Percentiles rank a stretch among this genome's conserved stretches.
phyloP scores from a whole-genome alignment of 495 filamentous ascomycete genomes.

The Tuber brumale region DNA sequence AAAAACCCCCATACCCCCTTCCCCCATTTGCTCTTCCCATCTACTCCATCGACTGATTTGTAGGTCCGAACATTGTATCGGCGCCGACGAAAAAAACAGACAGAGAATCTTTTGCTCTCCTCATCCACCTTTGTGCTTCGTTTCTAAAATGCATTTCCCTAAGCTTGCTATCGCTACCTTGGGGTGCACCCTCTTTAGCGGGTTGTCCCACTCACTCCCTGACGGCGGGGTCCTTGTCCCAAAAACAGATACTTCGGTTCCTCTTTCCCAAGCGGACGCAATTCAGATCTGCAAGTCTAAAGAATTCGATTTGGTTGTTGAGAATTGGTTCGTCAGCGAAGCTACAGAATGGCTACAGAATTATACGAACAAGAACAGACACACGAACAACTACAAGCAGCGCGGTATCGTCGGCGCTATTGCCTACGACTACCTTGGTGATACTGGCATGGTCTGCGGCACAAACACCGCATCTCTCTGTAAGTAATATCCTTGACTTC shows the following conservation, averaged over 20 bases:
- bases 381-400: conserved; percentile 13
- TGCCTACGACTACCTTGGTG: conserved; percentile 33
- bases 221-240: background rate
- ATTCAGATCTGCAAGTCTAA: conserved; percentile 29
- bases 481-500: background rate
- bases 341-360: conserved; percentile 27
- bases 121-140: background rate
- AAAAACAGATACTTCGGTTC: background rate
- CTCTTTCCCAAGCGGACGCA: conserved; percentile 6
- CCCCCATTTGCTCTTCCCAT: no score
- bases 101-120: background rate
- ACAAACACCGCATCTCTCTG: conserved; percentile 29
- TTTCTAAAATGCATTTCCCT: background rate
- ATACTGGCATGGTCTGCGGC: conserved; percentile 24
- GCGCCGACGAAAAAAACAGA: background rate
- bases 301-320: conserved; percentile 24
- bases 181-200: background rate
- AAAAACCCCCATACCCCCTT: background rate
- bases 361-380: conserved; percentile 15
- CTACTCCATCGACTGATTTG: no score
- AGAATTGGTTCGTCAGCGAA: conserved; percentile 28
- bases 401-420: conserved; percentile 31
- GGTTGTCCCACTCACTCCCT: background rate
- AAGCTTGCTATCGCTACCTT: background rate
- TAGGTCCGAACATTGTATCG: background rate